Conservation (phyloP, 345 rosid genomes). For the Populus nigra region DNA sequence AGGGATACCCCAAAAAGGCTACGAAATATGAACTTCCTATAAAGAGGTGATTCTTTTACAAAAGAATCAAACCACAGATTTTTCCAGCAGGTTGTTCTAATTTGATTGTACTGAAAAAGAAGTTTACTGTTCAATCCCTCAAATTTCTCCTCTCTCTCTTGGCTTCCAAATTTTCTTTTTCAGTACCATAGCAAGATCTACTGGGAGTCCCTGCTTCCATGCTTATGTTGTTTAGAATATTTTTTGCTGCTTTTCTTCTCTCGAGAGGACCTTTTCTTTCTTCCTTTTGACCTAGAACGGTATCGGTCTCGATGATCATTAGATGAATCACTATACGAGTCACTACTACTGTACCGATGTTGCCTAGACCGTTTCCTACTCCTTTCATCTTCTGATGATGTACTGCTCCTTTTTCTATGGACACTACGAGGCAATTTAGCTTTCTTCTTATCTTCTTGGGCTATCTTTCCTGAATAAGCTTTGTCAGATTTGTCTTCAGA, state of each 20-base stretch:
- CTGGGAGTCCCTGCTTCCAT: slow-evolving; percentile 44
- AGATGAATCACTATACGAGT: slow-evolving; percentile 56
- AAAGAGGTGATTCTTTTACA: too few relatives aligned
- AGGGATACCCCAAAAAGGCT: too few relatives aligned
- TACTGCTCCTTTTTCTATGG: slow-evolving; percentile 28
- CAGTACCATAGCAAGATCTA: slow-evolving; percentile 37
- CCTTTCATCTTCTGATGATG: slow-evolving; percentile 61
- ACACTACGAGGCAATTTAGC: slow-evolving; percentile 26
- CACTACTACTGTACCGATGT: slow-evolving; percentile 42
- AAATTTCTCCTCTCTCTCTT: slow-evolving; percentile 44
- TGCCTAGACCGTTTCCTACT: slow-evolving; percentile 45
- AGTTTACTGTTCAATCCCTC: slow-evolving; percentile 30
- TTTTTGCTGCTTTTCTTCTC: slow-evolving; percentile 65
- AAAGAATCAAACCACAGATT: too few relatives aligned
- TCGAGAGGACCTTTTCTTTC: slow-evolving; percentile 46
- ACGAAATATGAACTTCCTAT: too few relatives aligned
- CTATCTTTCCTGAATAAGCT: slow-evolving; percentile 8
- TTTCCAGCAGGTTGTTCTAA: too few relatives aligned
- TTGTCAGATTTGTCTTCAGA: slow-evolving; percentile 27
- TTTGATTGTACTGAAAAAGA: too few relatives aligned
- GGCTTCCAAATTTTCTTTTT: slow-evolving; percentile 33
- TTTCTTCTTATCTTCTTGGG: slow-evolving; percentile 33
- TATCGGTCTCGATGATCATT: slow-evolving; percentile 41
- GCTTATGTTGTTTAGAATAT: slow-evolving; percentile 51
- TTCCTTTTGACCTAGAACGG: slow-evolving; percentile 56